Base-by-base conservation (phyloP, 2,329 filamentous ascomycete genomes). In the Ophiognomonia clavigignenti-juglandacearum region DNA sequence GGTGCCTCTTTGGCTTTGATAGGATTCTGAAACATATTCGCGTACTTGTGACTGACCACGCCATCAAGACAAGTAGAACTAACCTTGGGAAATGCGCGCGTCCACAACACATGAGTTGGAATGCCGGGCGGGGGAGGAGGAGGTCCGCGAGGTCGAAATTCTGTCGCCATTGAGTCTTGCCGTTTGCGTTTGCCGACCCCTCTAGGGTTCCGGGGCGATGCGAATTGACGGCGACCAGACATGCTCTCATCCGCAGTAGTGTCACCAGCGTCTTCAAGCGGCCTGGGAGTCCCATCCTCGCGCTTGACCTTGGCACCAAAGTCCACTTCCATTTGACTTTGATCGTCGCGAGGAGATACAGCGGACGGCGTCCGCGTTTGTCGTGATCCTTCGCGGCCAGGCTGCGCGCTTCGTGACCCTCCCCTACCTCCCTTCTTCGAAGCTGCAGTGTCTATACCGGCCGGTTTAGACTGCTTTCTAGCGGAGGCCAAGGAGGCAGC, bases 21-120 rank as follows among this genome's bases (percentile, higher is more conserved):
- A 2, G 85, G 83, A 45, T 83, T 83, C 23, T 85, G 83, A 60
- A 92, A 92, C 65, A 88, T 88, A 55, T 87, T 88, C 38, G 86
- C 87, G 56, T 86, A 80, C 27, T 86, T 84, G 61, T 91, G 86
- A 44, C 82, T 85, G 20, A 82, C 80, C 50, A 91, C 86, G 57
- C 88, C 83, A 59, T 90, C 86, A 53, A 91, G 73, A 11, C 87
- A 82, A 4, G 84, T 83, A 4, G 78, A 78, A 26, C 83, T 85
- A 13, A 88, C 86, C 55, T 85, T 82, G 29, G 84, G 79, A 58
- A 92, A 85, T 39, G 85, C 84, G 39, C 86, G 82, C 13, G 86
- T 88, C 72, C 86, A 87, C 34, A 87, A 72, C 5, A 91, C 85
- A 48, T 88, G 78, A 8, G 79, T 80, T 19, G 81, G 78, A 16